Base-by-base conservation (phyloP, 441 rosid species). In the Daphne laureola region DNA sequence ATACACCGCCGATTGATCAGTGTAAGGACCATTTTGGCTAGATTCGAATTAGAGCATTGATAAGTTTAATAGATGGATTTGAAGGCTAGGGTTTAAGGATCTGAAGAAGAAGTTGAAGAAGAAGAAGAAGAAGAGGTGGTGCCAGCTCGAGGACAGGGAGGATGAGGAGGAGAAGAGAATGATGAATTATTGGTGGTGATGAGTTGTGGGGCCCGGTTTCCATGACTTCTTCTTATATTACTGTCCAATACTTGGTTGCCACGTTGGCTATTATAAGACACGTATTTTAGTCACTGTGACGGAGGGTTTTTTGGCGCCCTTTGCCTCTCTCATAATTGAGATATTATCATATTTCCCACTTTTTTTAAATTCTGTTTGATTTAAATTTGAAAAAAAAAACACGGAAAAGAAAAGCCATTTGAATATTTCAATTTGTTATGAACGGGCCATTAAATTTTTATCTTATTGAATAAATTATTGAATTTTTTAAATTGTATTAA, bases 111-210 rank as follows among this genome's bases (percentile, higher is more conserved):
- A 5, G 61, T 1, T 13, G 21, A 14, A 12, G 42, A 13, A 40
- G 49, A 31, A 49, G 45, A 49, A 51, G 61, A 8, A 4, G 67
- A 46, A 63, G 71, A 61, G 70, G 68, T 61, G 73, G 63, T 74
- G 95, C 71, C 95, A 86, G 96, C 90, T 72, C 64, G 80, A 64
- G 56, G 50, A 67, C 87, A 85, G 82, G 54, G 77, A 60, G 83
- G 74, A 65, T 67, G 66, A 43, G 59, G 70, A 67, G 59, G 25
- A 21, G 66, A 31, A 31, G 38, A 31, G 38, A 53, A 68, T 59
- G 54, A 65, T 74, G 74, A 74, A 71, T 89, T 74, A 83, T 83
- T 81, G 78, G 81, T 42, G 69, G 75, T 51, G 66, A 11, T 31
- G 38, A 25, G 5, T 12, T 12, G 66, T 48, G 69, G 77, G 75